Base-by-base conservation (phyloP, 1,139 yeast genomes). In the Casaregolazyma lundiana region DNA sequence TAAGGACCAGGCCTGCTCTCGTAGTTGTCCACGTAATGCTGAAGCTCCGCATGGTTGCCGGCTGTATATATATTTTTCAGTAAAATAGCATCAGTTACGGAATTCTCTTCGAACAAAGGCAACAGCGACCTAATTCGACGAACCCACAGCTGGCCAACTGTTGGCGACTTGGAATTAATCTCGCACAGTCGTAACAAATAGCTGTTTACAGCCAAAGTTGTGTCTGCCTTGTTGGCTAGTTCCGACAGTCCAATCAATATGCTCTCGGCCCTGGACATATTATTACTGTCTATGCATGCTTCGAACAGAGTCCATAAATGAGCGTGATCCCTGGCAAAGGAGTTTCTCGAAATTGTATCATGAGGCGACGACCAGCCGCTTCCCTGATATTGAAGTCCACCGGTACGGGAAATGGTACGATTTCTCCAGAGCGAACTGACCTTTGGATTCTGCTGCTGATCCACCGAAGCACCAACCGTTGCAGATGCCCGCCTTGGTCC, bases 231-330 rank as follows among this genome's bases (percentile, higher is more conserved):
- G 6, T 63, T 48, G n/a, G 73, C 67, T 35, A 75, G 68, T 38
- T 74, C 77, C 53, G 75, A 73, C 43, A 78, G 70, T 2, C 87
- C 81, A 38, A 70, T 66, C 40, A 89, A 67, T 20, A 88, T 80
- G 26, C 80, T 70, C 54, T 78, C 80, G 0, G 96, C 96, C 56
- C 97, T 72, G 29, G 75, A 77, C 56, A 77, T 78, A 60, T 86
- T 85, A 46, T 76, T 76, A 29, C 86, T 75, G 40, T 80, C 76
- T 35, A 90, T 63, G 55, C 94, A 83, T 0, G 95, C 95, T 58
- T 88, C 96, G 35, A 88, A 70, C 30, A 89, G 66, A 1, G 92
- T 77, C 78, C 88, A 87, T 15, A 85, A 69, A 58, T 84, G 87
- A 45, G 76, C 70, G 29, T 80, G 76, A 50, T 81, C 84, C 56